Base-by-base conservation (phyloP, 1,284 basidiomycete species). In the Ganoderma lingzhi region DNA sequence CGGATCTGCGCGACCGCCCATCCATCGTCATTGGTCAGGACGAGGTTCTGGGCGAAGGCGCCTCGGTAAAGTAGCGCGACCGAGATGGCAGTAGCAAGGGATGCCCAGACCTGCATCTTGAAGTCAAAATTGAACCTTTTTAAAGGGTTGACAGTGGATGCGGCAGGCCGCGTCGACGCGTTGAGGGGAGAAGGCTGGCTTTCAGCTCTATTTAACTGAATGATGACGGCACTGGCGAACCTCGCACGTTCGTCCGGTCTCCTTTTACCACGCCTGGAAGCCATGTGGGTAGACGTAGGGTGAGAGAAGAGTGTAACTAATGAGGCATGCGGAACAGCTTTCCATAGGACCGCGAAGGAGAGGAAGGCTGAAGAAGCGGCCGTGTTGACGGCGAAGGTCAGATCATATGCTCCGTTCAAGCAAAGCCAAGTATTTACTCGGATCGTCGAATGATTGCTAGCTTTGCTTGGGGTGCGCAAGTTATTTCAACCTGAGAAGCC, bases 1-100 rank as follows among this genome's bases (percentile, higher is more conserved):
- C 85, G 82, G 67, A 87, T 82, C 70, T 85, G 83, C 8, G 86
- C 85, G 4, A 82, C 82, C 1, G 86, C 86, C 86, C 86, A 88
- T 10, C 86, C 85, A 71, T 87, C 85, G 70, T 86, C 85, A 67
- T 87, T 86, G 32, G 83, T 82, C 23, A 84, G 74, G 19, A 86
- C 70, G 55, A 78, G 69, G 35, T 74, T 75, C 67, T 74, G 72
- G 8, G 68, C 66, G 1, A 23, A 28, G 10, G n/a, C 41, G 15
- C 28, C 17, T 8, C 35, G 17, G 32, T 62, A 35, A 19, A 62
- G 62, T 28, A 66, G 14, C 5, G 32, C 56, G 56, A 64, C 53
- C 2, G 68, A n/a, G 53, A 63, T 42, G 30, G 37, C 55, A 9
- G 32, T 44, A 61, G 65, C 42, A 39, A 69, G 44, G 41, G 48